Evolutionary conservation across 1,139 yeast species (phyloP), one percentile per base, ranked within the genome.

Genomic region (Dujonia santamariae): DNA sequence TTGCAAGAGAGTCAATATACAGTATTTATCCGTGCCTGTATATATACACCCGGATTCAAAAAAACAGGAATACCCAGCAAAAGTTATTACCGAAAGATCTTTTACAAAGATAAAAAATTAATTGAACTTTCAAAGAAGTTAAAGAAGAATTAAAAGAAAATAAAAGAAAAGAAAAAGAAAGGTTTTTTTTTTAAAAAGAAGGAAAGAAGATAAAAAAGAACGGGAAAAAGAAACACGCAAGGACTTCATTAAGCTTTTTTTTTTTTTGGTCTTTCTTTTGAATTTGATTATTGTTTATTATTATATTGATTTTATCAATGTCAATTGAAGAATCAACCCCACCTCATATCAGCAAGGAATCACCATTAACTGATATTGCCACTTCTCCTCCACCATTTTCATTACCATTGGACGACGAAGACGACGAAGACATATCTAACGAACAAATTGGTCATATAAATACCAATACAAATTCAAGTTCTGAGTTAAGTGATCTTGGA

Each of bases 401-500:
- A 28, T 45, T 57, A 18, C 37, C 46, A 4, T 30, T 42, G 19
- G 40, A 32, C 17, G 32, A 32, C 7, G 32, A 21, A 12, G 37
- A 37, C 4, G 37, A 31, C 12, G 40, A 34, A 29, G 51, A 53
- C 4, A 50, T 51, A 30, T 51, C 47, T 29, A 54, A 23, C 12
- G 28, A 28, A 4, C 8, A 22, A 12, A 23, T 15, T 27, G 20
- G 24, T 20, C 24, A 25, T 14, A 20, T 22, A 19, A 12, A 9
- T 15, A 23, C 17, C 24, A 29, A 28, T 28, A 22, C 13, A 15
- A 12, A 19, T 17, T 47, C 46, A 26, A 59, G 51, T 36, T 65
- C 72, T 4, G 75, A 69, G 40, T 54, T 69, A 32, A 67, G 84
- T 34, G 86, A 79, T 43, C 59, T 78, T 42, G 80, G 78, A 34